Percentiles rank a stretch among this genome's conserved stretches.
These are phyloP conservation scores for Penicillium verhagenii DNA, from an alignment of 495 filamentous ascomycete species.

Conservation along the genomic window DNA sequence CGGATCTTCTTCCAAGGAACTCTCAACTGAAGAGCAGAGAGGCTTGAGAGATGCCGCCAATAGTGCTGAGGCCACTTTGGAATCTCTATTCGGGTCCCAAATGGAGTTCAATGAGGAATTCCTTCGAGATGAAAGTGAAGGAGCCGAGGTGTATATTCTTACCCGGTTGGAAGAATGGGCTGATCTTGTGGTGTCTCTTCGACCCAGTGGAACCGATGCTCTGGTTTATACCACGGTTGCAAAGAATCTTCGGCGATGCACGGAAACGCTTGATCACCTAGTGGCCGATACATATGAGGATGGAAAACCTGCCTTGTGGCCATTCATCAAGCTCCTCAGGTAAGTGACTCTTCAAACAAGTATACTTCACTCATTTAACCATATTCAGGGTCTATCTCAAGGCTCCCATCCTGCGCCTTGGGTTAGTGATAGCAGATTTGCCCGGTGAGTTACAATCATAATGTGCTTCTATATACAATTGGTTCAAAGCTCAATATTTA, in stretches of 20 bases:
- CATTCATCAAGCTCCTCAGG: conserved; percentile 36
- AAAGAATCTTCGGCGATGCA: conserved; percentile 10
- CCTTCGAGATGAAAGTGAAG: not conserved
- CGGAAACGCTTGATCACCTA: conserved; percentile 18
- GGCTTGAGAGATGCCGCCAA: conserved; percentile 1
- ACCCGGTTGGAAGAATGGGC: not conserved
- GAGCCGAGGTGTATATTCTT: not conserved
- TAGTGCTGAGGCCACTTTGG: conserved; percentile 21
- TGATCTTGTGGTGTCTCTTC: not conserved
- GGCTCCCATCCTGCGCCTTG: conserved; percentile 25
- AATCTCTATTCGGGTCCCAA: conserved; percentile 16
- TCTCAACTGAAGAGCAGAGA: conserved; percentile 11
- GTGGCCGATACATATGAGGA: conserved; percentile 3
- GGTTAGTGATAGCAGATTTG: conserved; percentile 32
- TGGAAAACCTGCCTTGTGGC: conserved; percentile 25
- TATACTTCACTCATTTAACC: not conserved
- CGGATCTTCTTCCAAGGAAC: not conserved
- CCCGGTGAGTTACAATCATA: conserved; percentile 24
- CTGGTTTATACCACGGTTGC: not conserved
- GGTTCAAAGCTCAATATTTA: not conserved
- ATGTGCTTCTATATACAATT: not conserved
- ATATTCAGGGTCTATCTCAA: conserved; percentile 30
- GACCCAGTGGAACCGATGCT: not conserved
- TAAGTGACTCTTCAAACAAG: no score
- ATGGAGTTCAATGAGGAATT: not conserved